These are phyloP conservation scores for Setomelanomma holmii DNA, from an alignment of 2,329 filamentous ascomycete genomes.

Conservation along the genomic window DNA sequence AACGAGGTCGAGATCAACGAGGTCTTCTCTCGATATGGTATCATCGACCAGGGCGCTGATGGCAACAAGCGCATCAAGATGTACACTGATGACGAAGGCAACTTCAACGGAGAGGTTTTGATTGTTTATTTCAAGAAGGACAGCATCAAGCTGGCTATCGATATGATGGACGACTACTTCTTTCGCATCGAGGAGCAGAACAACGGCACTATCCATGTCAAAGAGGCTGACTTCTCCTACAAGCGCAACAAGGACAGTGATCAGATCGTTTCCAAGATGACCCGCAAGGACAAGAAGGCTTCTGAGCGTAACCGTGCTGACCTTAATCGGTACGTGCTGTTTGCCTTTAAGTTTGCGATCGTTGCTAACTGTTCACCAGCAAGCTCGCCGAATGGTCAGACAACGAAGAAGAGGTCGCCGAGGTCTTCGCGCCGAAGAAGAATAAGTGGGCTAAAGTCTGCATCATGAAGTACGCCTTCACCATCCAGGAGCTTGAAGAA, in stretches of 20 bases:
- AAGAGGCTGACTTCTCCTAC: slow-evolving; percentile 86
- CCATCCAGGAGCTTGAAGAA: slow-evolving; percentile 80
- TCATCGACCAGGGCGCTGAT: slow-evolving; percentile 92
- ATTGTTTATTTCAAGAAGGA: slow-evolving; percentile 95
- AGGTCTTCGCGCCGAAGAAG: slow-evolving; percentile 56
- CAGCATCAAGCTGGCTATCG: slow-evolving; percentile 85
- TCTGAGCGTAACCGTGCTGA: slow-evolving; percentile 92
- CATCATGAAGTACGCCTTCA: slow-evolving; percentile 93
- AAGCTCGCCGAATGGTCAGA: slow-evolving; percentile 96
- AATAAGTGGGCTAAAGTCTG: slow-evolving; percentile 78
- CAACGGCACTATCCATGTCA: slow-evolving; percentile 72
- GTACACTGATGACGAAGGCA: slow-evolving; percentile 80
- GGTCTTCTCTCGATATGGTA: slow-evolving; percentile 86
- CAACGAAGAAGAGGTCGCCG: slow-evolving; percentile 66
- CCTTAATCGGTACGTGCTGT: slow-evolving; percentile 67
- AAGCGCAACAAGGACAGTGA: slow-evolving; percentile 79
- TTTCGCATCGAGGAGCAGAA: slow-evolving; percentile 68
- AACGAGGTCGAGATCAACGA: slow-evolving; percentile 81
- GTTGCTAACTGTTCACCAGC: slow-evolving; percentile 54
- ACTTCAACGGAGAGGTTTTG: slow-evolving; percentile 92
- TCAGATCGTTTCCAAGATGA: slow-evolving; percentile 56
- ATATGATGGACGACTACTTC: slow-evolving; percentile 80
- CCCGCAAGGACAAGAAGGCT: slow-evolving; percentile 79
- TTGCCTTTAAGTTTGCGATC: not conserved
- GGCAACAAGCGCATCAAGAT: slow-evolving; percentile 90